A percentile compares a stretch with the other conserved stretches of the same genome.
Conservation (phyloP, 257 asterid species). For the Nicotiana tomentosiformis region DNA sequence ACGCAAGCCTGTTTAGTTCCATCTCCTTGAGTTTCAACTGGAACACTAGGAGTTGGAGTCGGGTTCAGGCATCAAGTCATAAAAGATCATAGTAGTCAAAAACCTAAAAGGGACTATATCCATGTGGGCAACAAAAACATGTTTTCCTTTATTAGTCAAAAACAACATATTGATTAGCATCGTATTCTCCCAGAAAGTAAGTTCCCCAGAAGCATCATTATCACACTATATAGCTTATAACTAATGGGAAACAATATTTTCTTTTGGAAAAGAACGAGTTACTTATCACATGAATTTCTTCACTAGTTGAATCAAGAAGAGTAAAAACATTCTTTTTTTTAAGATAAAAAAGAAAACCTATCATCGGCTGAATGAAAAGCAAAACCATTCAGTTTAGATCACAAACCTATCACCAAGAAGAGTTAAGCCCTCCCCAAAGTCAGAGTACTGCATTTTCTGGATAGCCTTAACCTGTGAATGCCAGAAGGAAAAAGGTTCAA, state of each 20-base stretch:
- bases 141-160: neutral
- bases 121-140: neutral
- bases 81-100: neutral
- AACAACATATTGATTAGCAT: neutral
- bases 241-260: neutral
- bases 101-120: neutral
- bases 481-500: neutral
- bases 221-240: neutral
- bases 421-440: slow-evolving; percentile 96
- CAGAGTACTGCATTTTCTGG: slow-evolving; percentile 41
- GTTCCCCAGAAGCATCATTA: neutral
- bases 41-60: too few relatives aligned
- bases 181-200: neutral
- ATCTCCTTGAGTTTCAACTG: too few relatives aligned
- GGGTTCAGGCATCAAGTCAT: neutral
- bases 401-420: slow-evolving; percentile 78
- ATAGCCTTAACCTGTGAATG: slow-evolving; percentile 56
- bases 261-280: neutral
- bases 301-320: neutral
- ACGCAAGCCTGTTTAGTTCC: too few relatives aligned
- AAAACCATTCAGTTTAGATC: slow-evolving; percentile 7
- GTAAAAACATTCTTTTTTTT: neutral
- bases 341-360: neutral
- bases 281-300: neutral
- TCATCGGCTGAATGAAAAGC: neutral